Evolutionary conservation across 345 rosid genomes (phyloP), one percentile per base, ranked within the genome.

Genomic region (Punica granatum): DNA sequence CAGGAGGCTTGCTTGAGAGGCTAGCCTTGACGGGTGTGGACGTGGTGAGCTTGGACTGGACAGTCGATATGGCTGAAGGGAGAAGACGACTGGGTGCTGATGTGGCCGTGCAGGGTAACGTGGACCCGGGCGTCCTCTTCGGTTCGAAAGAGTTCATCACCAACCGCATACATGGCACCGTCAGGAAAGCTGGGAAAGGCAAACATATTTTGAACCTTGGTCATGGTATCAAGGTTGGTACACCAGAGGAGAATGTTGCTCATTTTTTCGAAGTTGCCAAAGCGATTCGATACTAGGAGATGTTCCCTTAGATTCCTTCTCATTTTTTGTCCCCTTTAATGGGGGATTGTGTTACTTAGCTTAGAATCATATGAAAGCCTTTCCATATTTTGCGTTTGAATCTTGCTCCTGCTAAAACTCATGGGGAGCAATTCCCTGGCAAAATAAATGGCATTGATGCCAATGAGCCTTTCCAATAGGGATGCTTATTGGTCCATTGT

Each of bases 1-100:
- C 97, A 1, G 99, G 99, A 18, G 98, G 98, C 37, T 69, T 95
- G 75, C 85, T 92, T 7, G 99, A 95, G 83, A 90, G 98, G 79
- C 78, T 95, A 66, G 80, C 90, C 67, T 70, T 81, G 70, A 89
- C 99, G 0, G 93, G 97, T 11, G 96, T 90, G 13, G 98, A 95
- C 66, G 99, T 95, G 15, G 96, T 95, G 65, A 90, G 99, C 86
- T 77, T 95, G 83, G 99, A 94, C 70, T 94, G 99, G 98, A 86
- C 98, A 15, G 93, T 92, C 33, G 97, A 95, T 81, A 92, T 95
- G 97, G 97, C 97, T 58, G 98, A 95, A 80, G 98, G 98, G 54
- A 85, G 97, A 68, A 87, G 77, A 77, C 79, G 97, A 61, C 51
- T 94, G 54, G 99, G 99, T 68, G 69, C 80, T 2, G 78, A 85